phyloP scores from a whole-genome alignment of 2,329 filamentous ascomycete genomes.

The Epichloe hybrida region DNA sequence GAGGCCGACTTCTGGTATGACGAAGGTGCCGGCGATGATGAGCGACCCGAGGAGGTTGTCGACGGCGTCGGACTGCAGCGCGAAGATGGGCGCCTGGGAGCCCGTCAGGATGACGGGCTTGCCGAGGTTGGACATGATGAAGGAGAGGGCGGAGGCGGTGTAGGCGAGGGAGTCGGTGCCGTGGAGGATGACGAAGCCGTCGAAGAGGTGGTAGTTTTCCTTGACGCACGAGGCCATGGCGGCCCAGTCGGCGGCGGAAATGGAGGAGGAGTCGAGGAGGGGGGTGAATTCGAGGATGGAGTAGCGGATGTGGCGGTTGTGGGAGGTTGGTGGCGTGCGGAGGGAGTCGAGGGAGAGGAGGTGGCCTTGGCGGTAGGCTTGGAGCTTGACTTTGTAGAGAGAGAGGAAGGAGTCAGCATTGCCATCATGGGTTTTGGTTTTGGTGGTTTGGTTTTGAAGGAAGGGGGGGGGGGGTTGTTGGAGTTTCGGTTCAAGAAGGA shows the following conservation, averaged over 20 bases:
- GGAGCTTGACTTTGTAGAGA: constrained; percentile 28
- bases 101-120: constrained; percentile 85
- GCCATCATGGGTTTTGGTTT: neutral
- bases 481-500: neutral
- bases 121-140: constrained; percentile 82
- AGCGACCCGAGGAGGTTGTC: constrained; percentile 82
- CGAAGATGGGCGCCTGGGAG: constrained; percentile 74
- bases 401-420: neutral
- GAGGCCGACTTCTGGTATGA: constrained; percentile 83
- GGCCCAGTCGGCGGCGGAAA: constrained; percentile 75
- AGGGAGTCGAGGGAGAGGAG: constrained; percentile 49
- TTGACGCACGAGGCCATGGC: constrained; percentile 68
- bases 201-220: constrained; percentile 77
- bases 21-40: constrained; percentile 83
- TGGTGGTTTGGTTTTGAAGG: neutral
- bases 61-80: constrained; percentile 79
- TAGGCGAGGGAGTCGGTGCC: constrained; percentile 85
- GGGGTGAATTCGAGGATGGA: constrained; percentile 69
- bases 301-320: constrained; percentile 71
- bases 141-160: constrained; percentile 78
- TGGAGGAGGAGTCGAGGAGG: constrained; percentile 79
- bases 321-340: constrained; percentile 66
- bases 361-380: constrained; percentile 36
- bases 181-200: constrained; percentile 83
- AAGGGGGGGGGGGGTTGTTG: neutral